These are phyloP conservation scores for Aciculosporium take DNA, from an alignment of 2,329 filamentous ascomycete genomes.

Conservation along the genomic window DNA sequence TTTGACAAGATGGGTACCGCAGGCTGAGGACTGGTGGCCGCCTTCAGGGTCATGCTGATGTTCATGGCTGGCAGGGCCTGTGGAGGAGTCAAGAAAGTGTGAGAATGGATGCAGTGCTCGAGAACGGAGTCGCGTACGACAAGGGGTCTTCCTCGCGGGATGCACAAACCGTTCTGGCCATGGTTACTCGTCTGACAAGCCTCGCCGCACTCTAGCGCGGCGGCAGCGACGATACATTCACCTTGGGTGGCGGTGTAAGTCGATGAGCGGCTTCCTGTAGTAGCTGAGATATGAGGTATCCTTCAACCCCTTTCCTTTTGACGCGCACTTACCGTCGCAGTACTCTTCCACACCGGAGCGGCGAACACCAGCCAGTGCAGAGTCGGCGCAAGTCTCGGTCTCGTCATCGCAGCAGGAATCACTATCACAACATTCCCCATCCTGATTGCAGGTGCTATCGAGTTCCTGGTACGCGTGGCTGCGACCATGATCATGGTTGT, in stretches of 20 bases:
- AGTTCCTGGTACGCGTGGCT: neutral
- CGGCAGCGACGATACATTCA: constrained; percentile 18
- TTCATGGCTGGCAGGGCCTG: constrained; percentile 10
- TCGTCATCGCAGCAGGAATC: constrained; percentile 10
- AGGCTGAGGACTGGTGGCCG: constrained; percentile 14
- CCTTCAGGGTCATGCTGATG: constrained; percentile 16
- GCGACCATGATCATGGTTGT: neutral
- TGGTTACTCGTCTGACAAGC: constrained; percentile 13
- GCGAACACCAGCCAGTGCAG: constrained; percentile 12
- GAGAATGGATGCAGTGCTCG: neutral
- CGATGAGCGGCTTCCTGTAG: neutral
- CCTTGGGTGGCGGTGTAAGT: constrained; percentile 11
- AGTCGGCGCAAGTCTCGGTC: constrained; percentile 3
- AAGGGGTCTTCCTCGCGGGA: neutral
- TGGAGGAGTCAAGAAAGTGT: neutral
- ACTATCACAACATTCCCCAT: constrained; percentile 8
- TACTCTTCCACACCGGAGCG: constrained; percentile 14
- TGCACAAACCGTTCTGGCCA: constrained; percentile 12
- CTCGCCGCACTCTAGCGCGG: constrained; percentile 18
- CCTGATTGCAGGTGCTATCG: neutral
- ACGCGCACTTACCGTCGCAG: constrained; percentile 12
- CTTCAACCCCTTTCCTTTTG: too few species aligned
- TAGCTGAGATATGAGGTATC: neutral
- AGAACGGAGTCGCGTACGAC: neutral
- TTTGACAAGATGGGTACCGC: constrained; percentile 17